Conservation (phyloP, 2,329 filamentous ascomycete species). For the Pyricularia sp. region DNA sequence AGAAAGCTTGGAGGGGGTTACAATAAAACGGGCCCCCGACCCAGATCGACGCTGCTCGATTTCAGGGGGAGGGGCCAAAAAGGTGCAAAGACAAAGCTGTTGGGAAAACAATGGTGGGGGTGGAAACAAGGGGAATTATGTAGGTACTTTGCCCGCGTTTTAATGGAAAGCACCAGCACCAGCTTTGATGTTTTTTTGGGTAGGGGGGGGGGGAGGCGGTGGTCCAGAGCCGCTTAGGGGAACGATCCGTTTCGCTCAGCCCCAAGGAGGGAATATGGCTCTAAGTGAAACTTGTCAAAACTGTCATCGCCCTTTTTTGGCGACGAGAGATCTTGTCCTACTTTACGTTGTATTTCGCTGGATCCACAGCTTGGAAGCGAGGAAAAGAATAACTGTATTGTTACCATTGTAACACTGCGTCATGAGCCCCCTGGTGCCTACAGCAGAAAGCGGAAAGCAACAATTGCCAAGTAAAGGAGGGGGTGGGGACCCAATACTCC, state of each 20-base stretch:
- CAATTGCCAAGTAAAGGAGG: not conserved
- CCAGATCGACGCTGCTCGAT: not conserved
- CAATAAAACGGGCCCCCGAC: not conserved
- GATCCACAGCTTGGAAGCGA: not conserved
- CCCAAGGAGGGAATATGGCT: too few relatives aligned
- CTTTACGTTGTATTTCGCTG: not conserved
- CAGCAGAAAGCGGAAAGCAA: not conserved
- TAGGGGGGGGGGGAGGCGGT: not conserved
- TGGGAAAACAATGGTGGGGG: not conserved
- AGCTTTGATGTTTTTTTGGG: not conserved
- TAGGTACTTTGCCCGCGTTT: too few relatives aligned
- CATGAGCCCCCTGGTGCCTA: not conserved
- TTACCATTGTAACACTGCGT: not conserved
- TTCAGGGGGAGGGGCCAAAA: not conserved
- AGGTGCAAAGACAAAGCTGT: not conserved
- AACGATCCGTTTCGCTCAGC: not conserved
- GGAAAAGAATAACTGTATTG: not conserved
- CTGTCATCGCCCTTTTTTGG: not conserved
- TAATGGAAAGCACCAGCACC: not conserved
- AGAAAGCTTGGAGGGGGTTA: not conserved
- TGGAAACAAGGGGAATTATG: not conserved
- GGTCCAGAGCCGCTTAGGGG: not conserved
- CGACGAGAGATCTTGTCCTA: not conserved
- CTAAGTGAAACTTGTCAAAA: not conserved
- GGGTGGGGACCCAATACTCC: not conserved